Conservation (phyloP, 768 basidiomycete species). For the Melanogaster broomeanus region DNA sequence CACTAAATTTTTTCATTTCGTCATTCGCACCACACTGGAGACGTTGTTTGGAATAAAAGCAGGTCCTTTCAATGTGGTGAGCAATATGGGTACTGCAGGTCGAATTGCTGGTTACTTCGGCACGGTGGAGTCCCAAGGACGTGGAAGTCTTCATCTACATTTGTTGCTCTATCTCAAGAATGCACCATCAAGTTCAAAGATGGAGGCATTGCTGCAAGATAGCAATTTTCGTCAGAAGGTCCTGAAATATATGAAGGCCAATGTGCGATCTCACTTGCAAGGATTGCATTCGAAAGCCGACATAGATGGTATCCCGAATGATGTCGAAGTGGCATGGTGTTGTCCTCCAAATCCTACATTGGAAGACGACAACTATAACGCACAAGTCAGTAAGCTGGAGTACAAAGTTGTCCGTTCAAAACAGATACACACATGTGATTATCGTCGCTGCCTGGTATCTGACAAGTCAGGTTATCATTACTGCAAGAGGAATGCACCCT, state of each 20-base stretch:
- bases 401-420: not conserved
- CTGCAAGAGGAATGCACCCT: not conserved
- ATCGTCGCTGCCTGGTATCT: not conserved
- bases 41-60: conserved; percentile 32
- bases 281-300: conserved; percentile 18
- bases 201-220: conserved; percentile 22
- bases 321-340: conserved; percentile 31
- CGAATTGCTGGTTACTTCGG: conserved; percentile 36
- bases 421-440: not conserved
- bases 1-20: conserved; percentile 40
- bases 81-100: conserved; percentile 32
- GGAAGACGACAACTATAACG: not conserved
- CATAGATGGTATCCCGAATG: conserved; percentile 23
- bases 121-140: conserved; percentile 40
- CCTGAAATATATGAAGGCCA: conserved; percentile 27
- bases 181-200: conserved; percentile 31
- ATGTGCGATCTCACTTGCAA: conserved; percentile 34
- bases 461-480: not conserved
- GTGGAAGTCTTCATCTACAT: conserved; percentile 45
- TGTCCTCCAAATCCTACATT: conserved; percentile 36
- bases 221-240: conserved; percentile 31
- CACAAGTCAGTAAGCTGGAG: not conserved
- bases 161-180: conserved; percentile 39
- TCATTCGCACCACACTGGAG: conserved; percentile 30
- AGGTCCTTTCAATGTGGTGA: conserved; percentile 14